Base-by-base conservation (phyloP, 257 asterid species). In the Misopates orontium region DNA sequence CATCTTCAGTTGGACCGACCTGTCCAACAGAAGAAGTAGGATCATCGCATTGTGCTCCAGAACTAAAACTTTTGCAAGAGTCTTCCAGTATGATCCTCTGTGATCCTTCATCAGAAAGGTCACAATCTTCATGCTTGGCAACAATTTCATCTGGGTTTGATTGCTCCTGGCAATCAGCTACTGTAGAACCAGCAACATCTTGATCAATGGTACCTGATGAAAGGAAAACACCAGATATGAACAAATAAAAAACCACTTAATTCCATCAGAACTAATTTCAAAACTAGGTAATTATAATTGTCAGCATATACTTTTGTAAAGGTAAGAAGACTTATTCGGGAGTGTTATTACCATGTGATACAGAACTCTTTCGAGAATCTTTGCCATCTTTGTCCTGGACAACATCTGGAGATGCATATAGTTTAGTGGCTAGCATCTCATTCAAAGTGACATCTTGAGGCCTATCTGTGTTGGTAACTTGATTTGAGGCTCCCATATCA, bases 61-160 rank as follows among this genome's bases (percentile, higher is more conserved):
- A 71, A 74, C 66, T 68, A 45, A 14, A 71, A 56, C 71, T 68
- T 67, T 67, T 82, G 75, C 80, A 75, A 8, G 80, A 75, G 65
- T 67, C 82, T 24, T 73, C 84, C 68, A 54, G 21, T 40, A 19
- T 22, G 32, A 25, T 31, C 55, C 18, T 68, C 56, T 55, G 73
- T 5, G 52, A 70, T 56, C 17, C 78, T 64, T 58, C 74, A 52
- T 41, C 32, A 57, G 77, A 68, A 52, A 32, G 62, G 63, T 28
- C 31, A 24, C 8, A 22, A 22, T 79, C 82, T 60, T 68, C 79
- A 32, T 39, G 72, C 76, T 75, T 68, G 24, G 66, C 53, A 57
- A 63, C 70, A 28, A 49, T 65, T 54, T 57, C 74, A 56, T 61
- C 70, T 25, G 31, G 28, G 18, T 51, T 70, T 0, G 24, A 16